Evolutionary conservation across 306 rosid genomes (phyloP).

Genomic region (Bauhinia variegata): DNA sequence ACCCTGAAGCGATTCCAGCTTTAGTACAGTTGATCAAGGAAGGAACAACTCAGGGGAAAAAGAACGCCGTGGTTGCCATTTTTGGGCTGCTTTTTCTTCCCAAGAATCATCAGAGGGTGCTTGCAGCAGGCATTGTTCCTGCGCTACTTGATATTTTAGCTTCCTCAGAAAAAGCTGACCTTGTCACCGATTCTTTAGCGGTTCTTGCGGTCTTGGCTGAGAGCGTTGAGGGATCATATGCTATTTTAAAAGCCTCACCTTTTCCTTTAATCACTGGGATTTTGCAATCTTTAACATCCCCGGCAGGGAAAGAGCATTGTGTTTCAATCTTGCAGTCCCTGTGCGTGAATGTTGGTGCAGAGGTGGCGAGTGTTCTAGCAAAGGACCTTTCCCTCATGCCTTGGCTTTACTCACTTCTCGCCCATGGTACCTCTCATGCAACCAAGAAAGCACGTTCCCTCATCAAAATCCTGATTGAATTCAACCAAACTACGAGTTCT

Average conservation of each 20-base stretch:
- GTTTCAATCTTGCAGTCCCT: slow-evolving; percentile 62
- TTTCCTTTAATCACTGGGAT: slow-evolving; percentile 38
- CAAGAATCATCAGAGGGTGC: slow-evolving; percentile 49
- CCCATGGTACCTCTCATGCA: slow-evolving; percentile 58
- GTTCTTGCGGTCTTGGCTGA: slow-evolving; percentile 68
- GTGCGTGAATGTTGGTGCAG: slow-evolving; percentile 58
- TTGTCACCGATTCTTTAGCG: slow-evolving; percentile 55
- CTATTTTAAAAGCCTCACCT: slow-evolving; percentile 41
- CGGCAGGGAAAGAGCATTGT: slow-evolving; percentile 59
- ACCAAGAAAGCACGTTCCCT: slow-evolving; percentile 71
- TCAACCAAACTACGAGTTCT: slow-evolving; percentile 47
- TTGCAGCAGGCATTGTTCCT: slow-evolving; percentile 58
- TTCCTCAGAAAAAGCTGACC: slow-evolving; percentile 50
- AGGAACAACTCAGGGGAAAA: slow-evolving; percentile 71
- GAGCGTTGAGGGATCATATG: slow-evolving; percentile 55
- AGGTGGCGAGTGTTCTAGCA: slow-evolving; percentile 54
- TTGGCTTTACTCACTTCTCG: slow-evolving; percentile 56
- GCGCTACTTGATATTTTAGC: slow-evolving; percentile 50
- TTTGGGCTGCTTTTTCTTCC: slow-evolving; percentile 62
- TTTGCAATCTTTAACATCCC: slow-evolving; percentile 38
- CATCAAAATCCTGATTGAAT: slow-evolving; percentile 62
- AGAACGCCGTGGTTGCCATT: slow-evolving; percentile 74
- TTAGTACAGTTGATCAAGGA: slow-evolving; percentile 58
- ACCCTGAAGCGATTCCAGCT: slow-evolving; percentile 49
- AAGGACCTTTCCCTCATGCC: slow-evolving; percentile 57